phyloP scores from a whole-genome alignment of 2,329 filamentous ascomycete genomes.

The Hypoxylon sp. region DNA sequence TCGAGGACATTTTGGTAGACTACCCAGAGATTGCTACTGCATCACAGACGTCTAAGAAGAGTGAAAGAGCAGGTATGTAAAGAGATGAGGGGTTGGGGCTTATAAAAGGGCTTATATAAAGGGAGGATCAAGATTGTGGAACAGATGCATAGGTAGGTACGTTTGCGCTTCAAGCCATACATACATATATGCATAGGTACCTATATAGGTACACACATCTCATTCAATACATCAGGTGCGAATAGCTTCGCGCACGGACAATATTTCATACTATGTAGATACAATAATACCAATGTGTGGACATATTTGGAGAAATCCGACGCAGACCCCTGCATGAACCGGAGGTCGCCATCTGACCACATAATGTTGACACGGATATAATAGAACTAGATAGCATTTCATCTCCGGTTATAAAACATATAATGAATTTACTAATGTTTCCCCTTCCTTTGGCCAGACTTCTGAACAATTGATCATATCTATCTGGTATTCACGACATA shows the following conservation, averaged over 20 bases:
- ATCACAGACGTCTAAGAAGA: background rate
- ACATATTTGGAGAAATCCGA: conserved; percentile 31
- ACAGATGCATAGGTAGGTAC: background rate
- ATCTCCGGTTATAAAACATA: background rate
- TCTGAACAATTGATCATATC: background rate
- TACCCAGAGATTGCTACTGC: background rate
- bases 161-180: background rate
- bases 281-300: background rate
- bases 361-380: background rate
- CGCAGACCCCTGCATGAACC: conserved; percentile 2
- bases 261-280: background rate
- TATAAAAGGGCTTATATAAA: background rate
- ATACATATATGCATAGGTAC: too few relatives aligned
- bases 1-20: conserved; percentile 27
- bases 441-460: background rate
- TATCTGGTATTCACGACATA: background rate
- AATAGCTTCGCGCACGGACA: conserved; percentile 1
- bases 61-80: background rate
- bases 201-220: too few relatives aligned
- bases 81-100: conserved; percentile 6
- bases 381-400: background rate
- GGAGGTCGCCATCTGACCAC: background rate
- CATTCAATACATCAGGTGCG: background rate
- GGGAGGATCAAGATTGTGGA: conserved; percentile 1
- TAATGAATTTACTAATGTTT: conserved; percentile 1